Percentiles rank a stretch among this genome's conserved stretches.
These are phyloP conservation scores for Antrodiella citrinella DNA, from an alignment of 768 basidiomycete genomes.

Conservation along the genomic window DNA sequence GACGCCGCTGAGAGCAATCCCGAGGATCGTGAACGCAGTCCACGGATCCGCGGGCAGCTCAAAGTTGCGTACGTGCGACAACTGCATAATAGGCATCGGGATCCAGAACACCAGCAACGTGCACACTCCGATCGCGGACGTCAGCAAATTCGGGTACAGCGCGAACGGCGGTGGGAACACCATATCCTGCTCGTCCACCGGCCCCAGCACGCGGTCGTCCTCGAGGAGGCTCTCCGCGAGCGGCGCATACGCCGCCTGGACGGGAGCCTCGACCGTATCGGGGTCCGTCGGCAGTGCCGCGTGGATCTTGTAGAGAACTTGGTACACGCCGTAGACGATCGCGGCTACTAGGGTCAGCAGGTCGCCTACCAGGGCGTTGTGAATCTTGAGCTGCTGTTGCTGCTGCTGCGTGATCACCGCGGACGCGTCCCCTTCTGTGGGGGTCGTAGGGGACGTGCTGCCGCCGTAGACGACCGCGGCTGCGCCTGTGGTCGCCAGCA, in stretches of 20 bases:
- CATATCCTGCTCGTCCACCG: conserved; percentile 12
- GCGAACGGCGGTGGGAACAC: conserved; percentile 70
- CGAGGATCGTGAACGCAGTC: conserved; percentile 46
- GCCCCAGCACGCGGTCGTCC: conserved; percentile 2
- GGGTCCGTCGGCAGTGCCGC: conserved; percentile 63
- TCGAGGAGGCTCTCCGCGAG: conserved; percentile 15
- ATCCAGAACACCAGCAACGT: conserved; percentile 75
- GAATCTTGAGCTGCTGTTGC: background rate
- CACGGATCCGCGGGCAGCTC: conserved; percentile 44
- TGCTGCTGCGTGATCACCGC: too few relatives aligned
- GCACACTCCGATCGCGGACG: conserved; percentile 68
- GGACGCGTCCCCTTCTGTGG: conserved; percentile 2
- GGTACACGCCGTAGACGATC: conserved; percentile 66
- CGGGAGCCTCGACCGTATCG: conserved; percentile 40
- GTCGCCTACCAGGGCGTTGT: conserved; percentile 60
- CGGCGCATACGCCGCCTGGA: conserved; percentile 32
- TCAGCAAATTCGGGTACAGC: conserved; percentile 76
- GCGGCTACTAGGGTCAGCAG: conserved; percentile 66
- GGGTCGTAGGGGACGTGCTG: conserved; percentile 15
- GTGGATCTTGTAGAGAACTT: conserved; percentile 80
- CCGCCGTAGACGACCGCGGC: conserved; percentile 80
- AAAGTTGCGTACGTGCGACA: conserved; percentile 56
- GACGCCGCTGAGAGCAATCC: conserved; percentile 65
- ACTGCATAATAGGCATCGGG: conserved; percentile 68
- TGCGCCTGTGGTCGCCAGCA: conserved; percentile 76